These are phyloP conservation scores for Cyclostephanos tholiformis DNA, from an alignment of 108 stramenopile species.

Conservation along the genomic window DNA sequence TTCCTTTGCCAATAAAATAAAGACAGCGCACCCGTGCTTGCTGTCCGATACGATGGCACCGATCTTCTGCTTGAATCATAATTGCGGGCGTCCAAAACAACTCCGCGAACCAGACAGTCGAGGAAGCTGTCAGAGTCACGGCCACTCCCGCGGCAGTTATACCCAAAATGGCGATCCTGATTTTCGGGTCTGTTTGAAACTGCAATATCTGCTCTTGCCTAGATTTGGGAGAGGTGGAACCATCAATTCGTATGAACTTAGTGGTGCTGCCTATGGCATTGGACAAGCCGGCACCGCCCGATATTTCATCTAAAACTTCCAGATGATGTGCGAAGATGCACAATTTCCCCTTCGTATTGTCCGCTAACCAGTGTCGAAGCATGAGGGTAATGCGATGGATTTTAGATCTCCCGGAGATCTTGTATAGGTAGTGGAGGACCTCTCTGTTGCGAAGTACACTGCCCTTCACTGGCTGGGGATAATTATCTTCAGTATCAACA, in stretches of 20 bases:
- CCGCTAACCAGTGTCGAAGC: slow-evolving; percentile 71
- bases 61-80: slow-evolving; percentile 98
- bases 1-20: slow-evolving; percentile 84
- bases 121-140: slow-evolving; percentile 97
- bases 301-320: slow-evolving; percentile 85
- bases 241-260: slow-evolving; percentile 93
- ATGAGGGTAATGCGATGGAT: slow-evolving; percentile 67
- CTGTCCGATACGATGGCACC: slow-evolving; percentile 97
- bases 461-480: slow-evolving; percentile 10
- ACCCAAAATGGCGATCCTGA: slow-evolving; percentile 88
- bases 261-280: slow-evolving; percentile 29
- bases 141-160: slow-evolving; percentile 98
- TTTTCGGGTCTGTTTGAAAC: slow-evolving; percentile 89
- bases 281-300: slow-evolving; percentile 53
- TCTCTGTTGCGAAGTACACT: slow-evolving; percentile 56
- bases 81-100: slow-evolving; percentile 96
- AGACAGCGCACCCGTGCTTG: slow-evolving; percentile 89
- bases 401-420: slow-evolving; percentile 84
- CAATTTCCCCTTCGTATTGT: slow-evolving; percentile 86
- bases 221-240: slow-evolving; percentile 81
- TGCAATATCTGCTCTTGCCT: slow-evolving; percentile 88
- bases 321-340: slow-evolving; percentile 98
- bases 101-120: slow-evolving; percentile 96
- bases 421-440: slow-evolving; percentile 84
- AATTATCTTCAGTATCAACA: background rate